These are phyloP conservation scores for Mollisiaceae sp. DNA, from an alignment of 2,329 filamentous ascomycete species.

Conservation along the genomic window DNA sequence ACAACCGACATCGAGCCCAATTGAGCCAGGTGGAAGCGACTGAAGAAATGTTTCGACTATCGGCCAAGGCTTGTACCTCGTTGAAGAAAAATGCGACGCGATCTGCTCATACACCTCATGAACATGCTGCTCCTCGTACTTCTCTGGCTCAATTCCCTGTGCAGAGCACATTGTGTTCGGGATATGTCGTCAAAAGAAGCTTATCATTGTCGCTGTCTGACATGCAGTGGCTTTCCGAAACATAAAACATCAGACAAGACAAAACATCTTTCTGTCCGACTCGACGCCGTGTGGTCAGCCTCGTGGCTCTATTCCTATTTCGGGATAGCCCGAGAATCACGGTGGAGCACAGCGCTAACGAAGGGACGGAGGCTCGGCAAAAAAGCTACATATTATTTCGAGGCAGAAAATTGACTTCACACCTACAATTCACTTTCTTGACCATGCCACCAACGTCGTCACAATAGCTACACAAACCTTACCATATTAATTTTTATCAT, in stretches of 20 bases:
- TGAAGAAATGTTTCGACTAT: conserved; percentile 81
- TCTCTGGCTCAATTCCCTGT: conserved; percentile 42
- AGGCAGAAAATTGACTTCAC: neutral
- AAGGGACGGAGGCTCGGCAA: neutral
- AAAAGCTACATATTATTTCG: neutral
- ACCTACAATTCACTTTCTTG: neutral
- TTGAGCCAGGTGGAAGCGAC: conserved; percentile 66
- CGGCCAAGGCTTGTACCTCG: conserved; percentile 87
- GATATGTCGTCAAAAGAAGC: conserved; percentile 33
- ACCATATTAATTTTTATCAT: neutral
- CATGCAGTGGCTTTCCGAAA: conserved; percentile 31
- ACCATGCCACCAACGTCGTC: conserved; percentile 16
- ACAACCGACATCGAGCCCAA: conserved; percentile 92
- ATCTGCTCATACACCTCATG: conserved; percentile 91
- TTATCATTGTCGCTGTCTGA: conserved; percentile 22
- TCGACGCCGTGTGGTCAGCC: neutral
- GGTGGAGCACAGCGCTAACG: no score
- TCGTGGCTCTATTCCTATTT: neutral
- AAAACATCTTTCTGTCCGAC: neutral
- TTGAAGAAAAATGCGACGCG: conserved; percentile 82
- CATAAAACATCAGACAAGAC: conserved; percentile 16
- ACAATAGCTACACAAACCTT: conserved; percentile 13
- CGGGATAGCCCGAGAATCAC: neutral
- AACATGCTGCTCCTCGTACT: conserved; percentile 86
- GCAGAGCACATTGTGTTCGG: conserved; percentile 11